phyloP scores from a whole-genome alignment of 306 rosid species.

The Inga leiocalycina region DNA sequence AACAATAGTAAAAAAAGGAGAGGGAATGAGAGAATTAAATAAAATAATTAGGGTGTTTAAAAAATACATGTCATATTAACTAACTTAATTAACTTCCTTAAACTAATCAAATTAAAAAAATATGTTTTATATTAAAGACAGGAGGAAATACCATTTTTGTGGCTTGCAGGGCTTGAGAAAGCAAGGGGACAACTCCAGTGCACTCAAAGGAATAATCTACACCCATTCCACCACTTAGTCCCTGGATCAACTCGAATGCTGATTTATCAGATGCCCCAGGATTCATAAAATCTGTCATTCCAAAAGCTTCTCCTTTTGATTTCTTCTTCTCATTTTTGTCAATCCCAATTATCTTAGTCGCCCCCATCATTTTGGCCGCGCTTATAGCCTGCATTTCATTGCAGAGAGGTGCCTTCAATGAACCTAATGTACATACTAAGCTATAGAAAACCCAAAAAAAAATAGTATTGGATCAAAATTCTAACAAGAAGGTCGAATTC shows the following conservation, averaged over 20 bases:
- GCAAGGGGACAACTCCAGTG: slow-evolving; percentile 44
- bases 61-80: too few species aligned
- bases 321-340: slow-evolving; percentile 51
- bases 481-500: background rate
- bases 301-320: slow-evolving; percentile 51
- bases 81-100: too few species aligned
- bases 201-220: slow-evolving; percentile 66
- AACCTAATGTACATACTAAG: background rate
- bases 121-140: too few species aligned
- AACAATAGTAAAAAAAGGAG: too few species aligned
- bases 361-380: slow-evolving; percentile 50
- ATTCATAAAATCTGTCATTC: slow-evolving; percentile 54
- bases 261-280: slow-evolving; percentile 35
- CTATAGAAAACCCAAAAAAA: background rate
- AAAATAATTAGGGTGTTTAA: too few species aligned
- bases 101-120: too few species aligned
- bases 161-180: slow-evolving; percentile 53
- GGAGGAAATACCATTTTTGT: slow-evolving; percentile 38
- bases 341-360: slow-evolving; percentile 51
- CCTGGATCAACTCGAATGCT: slow-evolving; percentile 43
- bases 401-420: background rate
- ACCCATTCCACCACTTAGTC: slow-evolving; percentile 53
- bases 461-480: background rate
- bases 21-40: too few species aligned
- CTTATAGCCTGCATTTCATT: slow-evolving; percentile 38